Evolutionary conservation across 306 rosid genomes (phyloP).

Genomic region (Vigna mungo): DNA sequence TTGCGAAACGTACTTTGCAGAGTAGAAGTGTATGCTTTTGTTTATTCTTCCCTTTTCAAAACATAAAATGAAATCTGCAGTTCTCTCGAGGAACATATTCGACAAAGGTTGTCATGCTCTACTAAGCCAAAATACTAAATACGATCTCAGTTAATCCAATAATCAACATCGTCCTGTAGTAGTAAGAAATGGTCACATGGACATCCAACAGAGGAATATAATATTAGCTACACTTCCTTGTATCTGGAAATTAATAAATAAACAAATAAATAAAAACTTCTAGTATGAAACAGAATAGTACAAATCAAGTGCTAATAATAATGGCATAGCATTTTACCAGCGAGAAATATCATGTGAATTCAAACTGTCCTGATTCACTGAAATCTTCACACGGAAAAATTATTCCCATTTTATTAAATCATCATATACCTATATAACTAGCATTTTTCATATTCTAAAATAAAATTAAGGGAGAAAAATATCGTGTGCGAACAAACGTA

Average conservation of each 20-base stretch:
- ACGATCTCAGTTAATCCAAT: not conserved
- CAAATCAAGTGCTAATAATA: not conserved
- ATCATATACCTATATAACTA: not conserved
- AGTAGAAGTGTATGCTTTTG: conserved; percentile 6
- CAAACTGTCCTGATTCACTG: not conserved
- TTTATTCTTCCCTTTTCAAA: not conserved
- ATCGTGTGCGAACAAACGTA: not conserved
- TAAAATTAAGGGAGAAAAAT: not conserved
- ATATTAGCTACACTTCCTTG: not conserved
- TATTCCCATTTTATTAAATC: not conserved
- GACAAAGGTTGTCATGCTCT: not conserved
- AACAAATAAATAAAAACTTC: conserved; percentile 1
- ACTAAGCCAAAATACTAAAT: not conserved
- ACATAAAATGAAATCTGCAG: not conserved
- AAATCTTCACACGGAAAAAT: not conserved
- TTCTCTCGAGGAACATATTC: not conserved
- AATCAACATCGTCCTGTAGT: not conserved
- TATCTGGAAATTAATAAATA: not conserved
- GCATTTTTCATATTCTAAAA: not conserved
- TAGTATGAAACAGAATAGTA: not conserved
- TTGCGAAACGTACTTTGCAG: not conserved
- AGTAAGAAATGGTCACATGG: not conserved
- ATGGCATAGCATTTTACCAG: not conserved
- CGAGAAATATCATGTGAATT: not conserved
- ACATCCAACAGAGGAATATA: not conserved